Evolutionary conservation across 495 filamentous ascomycete genomes (phyloP).

Genomic region (Neurospora sp.): DNA sequence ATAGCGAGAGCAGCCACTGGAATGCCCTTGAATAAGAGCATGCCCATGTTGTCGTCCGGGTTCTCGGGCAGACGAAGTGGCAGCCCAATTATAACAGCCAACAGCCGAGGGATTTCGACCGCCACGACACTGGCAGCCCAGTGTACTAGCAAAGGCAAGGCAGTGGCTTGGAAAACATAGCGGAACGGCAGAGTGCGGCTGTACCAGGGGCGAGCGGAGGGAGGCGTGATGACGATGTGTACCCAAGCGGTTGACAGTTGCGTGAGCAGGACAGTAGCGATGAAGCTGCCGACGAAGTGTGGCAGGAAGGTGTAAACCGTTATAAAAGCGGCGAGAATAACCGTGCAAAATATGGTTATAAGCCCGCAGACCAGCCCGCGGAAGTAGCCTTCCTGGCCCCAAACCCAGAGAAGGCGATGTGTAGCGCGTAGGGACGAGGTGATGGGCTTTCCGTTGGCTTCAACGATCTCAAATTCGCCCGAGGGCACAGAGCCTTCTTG

Average conservation of each 20-base stretch:
- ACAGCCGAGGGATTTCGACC: constrained; percentile 13
- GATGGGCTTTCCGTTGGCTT: constrained; percentile 16
- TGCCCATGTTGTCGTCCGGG: constrained; percentile 7
- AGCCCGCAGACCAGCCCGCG: constrained; percentile 27
- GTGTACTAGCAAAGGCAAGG: constrained; percentile 25
- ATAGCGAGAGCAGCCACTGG: constrained; percentile 19
- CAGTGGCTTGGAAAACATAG: constrained; percentile 33
- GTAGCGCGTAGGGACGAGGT: constrained; percentile 35
- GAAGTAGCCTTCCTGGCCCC: constrained; percentile 30
- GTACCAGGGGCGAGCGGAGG: constrained; percentile 28
- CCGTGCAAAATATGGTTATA: constrained; percentile 9
- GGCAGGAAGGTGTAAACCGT: constrained; percentile 14
- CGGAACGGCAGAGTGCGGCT: constrained; percentile 34
- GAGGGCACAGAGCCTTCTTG: constrained; percentile 16
- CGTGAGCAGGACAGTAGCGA: constrained; percentile 23
- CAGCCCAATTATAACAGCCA: constrained; percentile 23
- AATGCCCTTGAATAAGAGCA: constrained; percentile 20
- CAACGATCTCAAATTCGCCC: constrained; percentile 3
- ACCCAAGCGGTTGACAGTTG: constrained; percentile 34
- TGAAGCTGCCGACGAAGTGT: constrained; percentile 19
- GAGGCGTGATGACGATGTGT: constrained; percentile 35
- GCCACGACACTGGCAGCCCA: constrained; percentile 21
- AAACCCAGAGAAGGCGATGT: constrained; percentile 24
- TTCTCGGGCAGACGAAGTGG: constrained; percentile 4
- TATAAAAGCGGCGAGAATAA: constrained; percentile 10